phyloP scores from a whole-genome alignment of 2,329 filamentous ascomycete species.

The Sphaceloma murrayae region DNA sequence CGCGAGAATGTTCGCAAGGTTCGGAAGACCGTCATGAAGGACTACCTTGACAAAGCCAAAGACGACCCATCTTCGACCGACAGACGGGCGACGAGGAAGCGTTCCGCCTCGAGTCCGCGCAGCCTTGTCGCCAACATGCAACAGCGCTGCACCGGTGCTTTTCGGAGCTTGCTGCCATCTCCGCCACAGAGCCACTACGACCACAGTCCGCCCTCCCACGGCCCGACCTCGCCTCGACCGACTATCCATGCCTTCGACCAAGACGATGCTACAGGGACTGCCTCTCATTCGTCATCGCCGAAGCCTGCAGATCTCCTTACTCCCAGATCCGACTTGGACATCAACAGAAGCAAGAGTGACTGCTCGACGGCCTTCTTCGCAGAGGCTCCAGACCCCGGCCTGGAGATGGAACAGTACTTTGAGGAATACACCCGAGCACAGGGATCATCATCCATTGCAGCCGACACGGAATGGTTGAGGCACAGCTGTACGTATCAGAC shows the following conservation, averaged over 20 bases:
- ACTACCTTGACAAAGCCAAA: background rate
- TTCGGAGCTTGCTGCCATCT: too few species aligned
- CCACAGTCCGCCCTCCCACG: too few species aligned
- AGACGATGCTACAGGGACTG: too few species aligned
- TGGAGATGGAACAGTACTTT: constrained; percentile 9
- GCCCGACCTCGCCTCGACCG: too few species aligned
- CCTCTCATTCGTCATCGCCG: too few species aligned
- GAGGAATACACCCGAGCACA: background rate
- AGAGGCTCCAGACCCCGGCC: background rate
- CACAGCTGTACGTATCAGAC: background rate
- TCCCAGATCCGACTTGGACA: too few species aligned
- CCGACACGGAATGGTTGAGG: constrained; percentile 7
- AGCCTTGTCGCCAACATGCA: too few species aligned
- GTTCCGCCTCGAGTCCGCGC: too few species aligned
- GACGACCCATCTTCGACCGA: background rate
- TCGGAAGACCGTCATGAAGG: background rate
- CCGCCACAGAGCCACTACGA: too few species aligned
- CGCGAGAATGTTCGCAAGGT: background rate
- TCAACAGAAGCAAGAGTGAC: background rate
- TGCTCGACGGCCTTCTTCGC: background rate
- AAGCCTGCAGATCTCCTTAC: too few species aligned
- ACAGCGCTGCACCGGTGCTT: too few species aligned
- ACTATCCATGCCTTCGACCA: too few species aligned
- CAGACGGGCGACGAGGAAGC: background rate
- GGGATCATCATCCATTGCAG: background rate